Base-by-base conservation (phyloP, 768 basidiomycete species). In the Auricularia cornea region DNA sequence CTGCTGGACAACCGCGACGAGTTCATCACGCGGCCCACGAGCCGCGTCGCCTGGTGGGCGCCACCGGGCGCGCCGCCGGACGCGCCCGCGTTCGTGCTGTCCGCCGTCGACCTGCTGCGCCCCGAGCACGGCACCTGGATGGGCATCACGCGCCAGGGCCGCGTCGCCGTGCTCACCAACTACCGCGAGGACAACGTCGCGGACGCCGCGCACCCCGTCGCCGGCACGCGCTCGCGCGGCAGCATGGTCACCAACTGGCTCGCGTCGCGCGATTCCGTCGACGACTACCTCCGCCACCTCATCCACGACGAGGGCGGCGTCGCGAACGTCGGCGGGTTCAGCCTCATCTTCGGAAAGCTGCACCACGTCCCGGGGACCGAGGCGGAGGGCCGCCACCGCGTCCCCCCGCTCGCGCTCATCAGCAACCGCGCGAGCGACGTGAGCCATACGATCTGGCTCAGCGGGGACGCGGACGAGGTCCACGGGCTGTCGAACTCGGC, bases 51-150 rank as follows among this genome's bases (percentile, higher is more conserved):
- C 29, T 56, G 18, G 54, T 56, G 40, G 62, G 56, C 18, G 4
- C 26, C 20, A 48, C 10, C n/a, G 23, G 31, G 11, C n/a, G n/a
- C n/a, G 10, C n/a, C 30, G 54, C 29, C 26, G 3, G 44, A 48
- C 5, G 44, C 5, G 5, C 44, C 44, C 16, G n/a, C n/a, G n/a
- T 48, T 14, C 23, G 23, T 48, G 20, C 23, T 48, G 44, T 48
- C 44, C 23, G 44, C 44, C 11, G 20, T 18, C 44, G 44, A 48
- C 44, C 20, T 48, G 44, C 44, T 48, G 44, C 44, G 44, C 6
- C 44, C 44, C 6, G 44, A 48, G 23, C 44, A 48, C 16, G 68
- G 68, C 14, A 69, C 68, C 14, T 69, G 68, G 68, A 60, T 69
- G 16, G 68, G 68, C 16, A 63, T 69, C 32, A 67, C 52, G 30